phyloP scores from a whole-genome alignment of 305 asterid species.

The Fraxinus albicans region DNA sequence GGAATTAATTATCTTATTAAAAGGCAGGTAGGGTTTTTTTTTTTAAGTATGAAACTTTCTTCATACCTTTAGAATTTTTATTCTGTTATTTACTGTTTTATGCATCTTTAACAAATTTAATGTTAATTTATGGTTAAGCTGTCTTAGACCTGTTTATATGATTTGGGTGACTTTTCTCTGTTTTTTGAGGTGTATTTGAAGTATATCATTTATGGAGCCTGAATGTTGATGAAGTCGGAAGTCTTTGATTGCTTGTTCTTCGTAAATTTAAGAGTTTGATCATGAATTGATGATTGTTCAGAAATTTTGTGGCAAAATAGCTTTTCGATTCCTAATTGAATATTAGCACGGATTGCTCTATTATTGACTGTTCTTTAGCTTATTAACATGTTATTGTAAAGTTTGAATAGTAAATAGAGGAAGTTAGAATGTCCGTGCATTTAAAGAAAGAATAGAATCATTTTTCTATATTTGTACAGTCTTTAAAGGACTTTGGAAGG shows the following conservation, averaged over 20 bases:
- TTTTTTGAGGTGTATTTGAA: background rate
- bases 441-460: background rate
- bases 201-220: background rate
- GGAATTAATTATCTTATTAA: conserved; percentile 81
- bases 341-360: background rate
- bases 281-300: background rate
- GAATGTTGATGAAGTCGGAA: background rate
- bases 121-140: background rate
- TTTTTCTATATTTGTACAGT: background rate
- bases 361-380: background rate
- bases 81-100: background rate
- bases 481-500: background rate
- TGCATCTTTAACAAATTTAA: background rate
- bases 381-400: background rate
- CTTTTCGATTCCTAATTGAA: background rate
- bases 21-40: conserved; percentile 59
- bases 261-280: background rate
- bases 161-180: background rate
- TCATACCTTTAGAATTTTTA: background rate
- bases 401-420: background rate
- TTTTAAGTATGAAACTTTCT: background rate
- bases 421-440: background rate
- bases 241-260: conserved; percentile 1
- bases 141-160: background rate
- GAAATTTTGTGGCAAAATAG: background rate